Evolutionary conservation across 129 eudicot species (phyloP).

Genomic region (Flaveria robusta): DNA sequence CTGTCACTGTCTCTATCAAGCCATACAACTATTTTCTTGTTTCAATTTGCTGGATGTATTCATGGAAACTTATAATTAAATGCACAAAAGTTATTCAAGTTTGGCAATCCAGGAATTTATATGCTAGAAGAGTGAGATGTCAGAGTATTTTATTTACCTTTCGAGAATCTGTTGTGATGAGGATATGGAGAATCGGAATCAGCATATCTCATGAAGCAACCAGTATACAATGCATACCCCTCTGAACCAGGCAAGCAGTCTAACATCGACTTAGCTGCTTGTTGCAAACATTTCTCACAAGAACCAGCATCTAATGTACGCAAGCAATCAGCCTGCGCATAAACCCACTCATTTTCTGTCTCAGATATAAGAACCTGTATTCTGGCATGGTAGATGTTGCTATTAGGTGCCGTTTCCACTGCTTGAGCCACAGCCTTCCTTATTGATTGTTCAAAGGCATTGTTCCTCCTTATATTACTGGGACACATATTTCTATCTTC

Average conservation of each 20-base stretch:
- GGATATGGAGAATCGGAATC: conserved; percentile 28
- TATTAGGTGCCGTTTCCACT: conserved; percentile 33
- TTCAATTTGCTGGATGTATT: neutral
- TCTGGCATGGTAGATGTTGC: conserved; percentile 28
- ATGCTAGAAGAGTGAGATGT: neutral
- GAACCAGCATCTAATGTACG: conserved; percentile 27
- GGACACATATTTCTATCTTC: conserved; percentile 27
- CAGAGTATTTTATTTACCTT: conserved; percentile 1
- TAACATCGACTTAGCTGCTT: conserved; percentile 29
- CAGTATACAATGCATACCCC: conserved; percentile 43
- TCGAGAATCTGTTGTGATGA: conserved; percentile 2
- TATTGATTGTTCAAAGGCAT: conserved; percentile 25
- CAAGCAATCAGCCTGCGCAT: conserved; percentile 48
- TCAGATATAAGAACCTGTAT: conserved; percentile 16
- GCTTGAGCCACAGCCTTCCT: conserved; percentile 37
- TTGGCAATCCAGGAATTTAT: neutral
- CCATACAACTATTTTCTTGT: neutral
- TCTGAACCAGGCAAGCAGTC: conserved; percentile 47
- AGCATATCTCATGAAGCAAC: conserved; percentile 50
- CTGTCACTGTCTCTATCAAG: too few species aligned
- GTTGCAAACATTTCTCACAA: conserved; percentile 43
- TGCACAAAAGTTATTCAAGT: neutral
- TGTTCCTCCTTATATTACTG: conserved; percentile 27
- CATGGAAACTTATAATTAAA: neutral
- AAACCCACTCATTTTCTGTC: conserved; percentile 24